Evolutionary conservation across 2,329 filamentous ascomycete species (phyloP), one percentile per base, ranked within the genome.

Genomic region (Colletotrichum brevisporum): DNA sequence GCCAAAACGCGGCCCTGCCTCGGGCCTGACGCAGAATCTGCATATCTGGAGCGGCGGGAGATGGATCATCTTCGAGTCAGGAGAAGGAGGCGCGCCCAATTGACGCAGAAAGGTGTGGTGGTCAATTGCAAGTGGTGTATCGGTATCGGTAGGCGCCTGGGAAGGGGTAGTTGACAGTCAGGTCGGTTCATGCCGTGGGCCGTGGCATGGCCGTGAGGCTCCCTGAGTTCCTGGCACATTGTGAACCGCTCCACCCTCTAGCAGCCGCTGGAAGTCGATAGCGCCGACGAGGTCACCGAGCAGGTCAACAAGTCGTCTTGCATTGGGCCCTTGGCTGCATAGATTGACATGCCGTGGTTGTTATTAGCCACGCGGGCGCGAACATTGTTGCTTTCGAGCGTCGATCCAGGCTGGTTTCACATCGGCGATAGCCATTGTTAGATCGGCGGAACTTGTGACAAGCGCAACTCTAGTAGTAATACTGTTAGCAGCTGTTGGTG

Each of bases 391-490:
- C 39, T 15, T 27, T 54, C 21, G 27, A 24, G 52, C n/a, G 39
- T 31, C 61, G 51, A 55, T 45, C 16, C 39, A 41, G 54, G 15
- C 57, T n/a, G 53, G 66, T 66, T 66, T 69, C 66, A 60, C 10
- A 51, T 51, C 41, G 31, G 27, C 59, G 43, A 53, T 63, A 36
- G 47, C 4, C 47, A 43, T 47, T 52, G 59, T 58, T 36, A 67
- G 64, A 67, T 67, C 65, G 48, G 65, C 52, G 39, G 18, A 53
- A 53, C 31, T 52, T 63, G 65, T 61, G 27, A 54, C 65, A 64
- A 67, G 31, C 53, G 53, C 52, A 24, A 50, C 41, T n/a, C n/a
- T n/a, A n/a, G n/a, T 39, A n/a, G 27, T 36, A 31, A 21, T 16
- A 26, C 26, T 15, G n/a, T 43, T 6, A 6, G 12, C 48, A 13